phyloP scores from a whole-genome alignment of 768 basidiomycete species.

The Mycena haematopus region DNA sequence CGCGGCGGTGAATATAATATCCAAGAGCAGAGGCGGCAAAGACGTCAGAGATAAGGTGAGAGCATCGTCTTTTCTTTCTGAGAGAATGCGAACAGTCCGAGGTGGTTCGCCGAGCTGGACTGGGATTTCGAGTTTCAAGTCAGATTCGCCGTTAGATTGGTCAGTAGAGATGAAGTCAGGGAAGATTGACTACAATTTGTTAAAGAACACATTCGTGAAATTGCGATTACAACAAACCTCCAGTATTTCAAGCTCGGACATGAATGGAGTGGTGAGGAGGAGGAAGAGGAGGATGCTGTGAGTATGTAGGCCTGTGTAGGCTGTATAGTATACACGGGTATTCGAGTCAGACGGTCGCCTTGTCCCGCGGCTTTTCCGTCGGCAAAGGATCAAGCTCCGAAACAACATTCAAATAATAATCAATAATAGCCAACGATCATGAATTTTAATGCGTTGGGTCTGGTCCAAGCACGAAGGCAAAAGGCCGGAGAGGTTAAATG shows the following conservation, averaged over 20 bases:
- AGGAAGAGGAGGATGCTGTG: background rate
- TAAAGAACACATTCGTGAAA: background rate
- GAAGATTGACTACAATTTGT: conserved; percentile 67
- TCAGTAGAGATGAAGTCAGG: conserved; percentile 68
- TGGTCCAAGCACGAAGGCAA: too few species aligned
- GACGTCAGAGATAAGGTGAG: conserved; percentile 48
- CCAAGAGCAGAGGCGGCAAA: conserved; percentile 70
- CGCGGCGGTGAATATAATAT: conserved; percentile 53
- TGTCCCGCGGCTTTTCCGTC: too few species aligned
- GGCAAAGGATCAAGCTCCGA: too few species aligned
- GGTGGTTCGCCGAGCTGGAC: conserved; percentile 58
- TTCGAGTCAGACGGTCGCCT: background rate
- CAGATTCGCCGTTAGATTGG: conserved; percentile 40
- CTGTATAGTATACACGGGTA: background rate
- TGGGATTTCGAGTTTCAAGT: conserved; percentile 66
- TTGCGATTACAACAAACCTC: conserved; percentile 5
- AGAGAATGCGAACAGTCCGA: conserved; percentile 44
- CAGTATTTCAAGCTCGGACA: conserved; percentile 25
- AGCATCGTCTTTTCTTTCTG: conserved; percentile 31
- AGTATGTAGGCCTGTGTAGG: too few species aligned
- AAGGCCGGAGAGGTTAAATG: too few species aligned
- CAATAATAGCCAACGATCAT: too few species aligned
- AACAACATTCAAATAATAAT: too few species aligned
- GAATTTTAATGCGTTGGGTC: too few species aligned
- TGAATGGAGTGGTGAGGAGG: background rate